A percentile compares a stretch with the other conserved stretches of the same genome.
These are phyloP conservation scores for Pterocarpus macrocarpus DNA, from an alignment of 306 rosid genomes.

Conservation along the genomic window DNA sequence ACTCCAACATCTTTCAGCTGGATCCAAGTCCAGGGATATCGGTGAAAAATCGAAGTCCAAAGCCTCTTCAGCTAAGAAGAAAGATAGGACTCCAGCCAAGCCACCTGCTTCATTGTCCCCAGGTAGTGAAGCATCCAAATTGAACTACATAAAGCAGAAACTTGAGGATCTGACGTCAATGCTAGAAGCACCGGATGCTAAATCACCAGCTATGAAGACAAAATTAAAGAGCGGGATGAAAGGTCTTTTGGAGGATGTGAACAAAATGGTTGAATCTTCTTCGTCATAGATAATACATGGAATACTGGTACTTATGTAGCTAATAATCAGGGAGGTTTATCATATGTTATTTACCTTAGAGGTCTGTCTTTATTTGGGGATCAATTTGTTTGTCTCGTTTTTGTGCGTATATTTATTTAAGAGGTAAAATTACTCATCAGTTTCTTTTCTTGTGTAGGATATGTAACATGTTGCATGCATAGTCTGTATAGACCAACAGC, in stretches of 20 bases:
- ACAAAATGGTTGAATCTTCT: constrained; percentile 59
- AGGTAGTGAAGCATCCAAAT: constrained; percentile 49
- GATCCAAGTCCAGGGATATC: constrained; percentile 51
- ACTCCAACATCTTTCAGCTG: constrained; percentile 44
- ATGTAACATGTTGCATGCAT: constrained; percentile 41
- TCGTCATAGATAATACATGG: constrained; percentile 49
- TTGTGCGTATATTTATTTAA: constrained; percentile 33
- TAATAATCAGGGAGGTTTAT: constrained; percentile 51
- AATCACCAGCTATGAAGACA: constrained; percentile 51
- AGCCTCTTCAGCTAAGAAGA: constrained; percentile 43
- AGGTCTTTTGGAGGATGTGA: constrained; percentile 68
- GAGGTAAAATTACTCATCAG: constrained; percentile 30
- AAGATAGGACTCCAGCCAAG: constrained; percentile 44
- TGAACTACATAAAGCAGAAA: constrained; percentile 55
- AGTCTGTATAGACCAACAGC: constrained; percentile 43
- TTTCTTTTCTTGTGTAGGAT: constrained; percentile 34
- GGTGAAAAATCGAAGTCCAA: constrained; percentile 45
- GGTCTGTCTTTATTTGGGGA: constrained; percentile 34
- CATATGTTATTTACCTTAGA: constrained; percentile 39
- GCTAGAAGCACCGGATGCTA: constrained; percentile 56
- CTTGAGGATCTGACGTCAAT: constrained; percentile 62
- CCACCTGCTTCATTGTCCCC: constrained; percentile 43
- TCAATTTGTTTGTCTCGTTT: constrained; percentile 42
- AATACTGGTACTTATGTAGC: constrained; percentile 38
- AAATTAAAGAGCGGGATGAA: constrained; percentile 61